These are phyloP conservation scores for Cucurbita maxima DNA, from an alignment of 306 rosid genomes.

Conservation along the genomic window DNA sequence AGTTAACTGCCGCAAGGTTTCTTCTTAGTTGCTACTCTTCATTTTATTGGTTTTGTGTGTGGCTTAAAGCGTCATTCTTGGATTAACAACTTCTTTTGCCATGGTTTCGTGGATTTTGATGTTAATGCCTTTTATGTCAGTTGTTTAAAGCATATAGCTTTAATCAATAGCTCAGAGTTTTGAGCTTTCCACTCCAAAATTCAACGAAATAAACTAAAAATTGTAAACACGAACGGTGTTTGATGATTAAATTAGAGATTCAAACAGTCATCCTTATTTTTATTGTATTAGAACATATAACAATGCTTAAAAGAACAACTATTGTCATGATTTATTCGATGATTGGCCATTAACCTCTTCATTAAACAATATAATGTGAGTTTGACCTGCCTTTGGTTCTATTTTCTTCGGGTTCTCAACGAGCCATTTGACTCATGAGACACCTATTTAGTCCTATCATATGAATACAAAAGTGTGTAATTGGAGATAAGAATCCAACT, in stretches of 20 bases:
- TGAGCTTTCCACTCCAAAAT: too few relatives aligned
- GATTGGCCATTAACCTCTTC: neutral
- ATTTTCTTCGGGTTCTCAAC: too few relatives aligned
- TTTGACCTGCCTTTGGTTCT: too few relatives aligned
- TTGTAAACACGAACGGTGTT: too few relatives aligned
- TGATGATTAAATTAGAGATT: too few relatives aligned
- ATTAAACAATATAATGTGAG: neutral
- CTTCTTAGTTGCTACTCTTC: neutral
- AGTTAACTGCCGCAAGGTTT: neutral
- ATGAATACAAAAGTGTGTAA: neutral
- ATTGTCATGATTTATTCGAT: neutral
- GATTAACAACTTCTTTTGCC: neutral
- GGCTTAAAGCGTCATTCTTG: neutral
- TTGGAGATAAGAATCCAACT: neutral
- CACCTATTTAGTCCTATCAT: too few relatives aligned
- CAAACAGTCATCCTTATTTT: too few relatives aligned
- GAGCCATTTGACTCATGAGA: too few relatives aligned
- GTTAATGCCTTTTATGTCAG: neutral
- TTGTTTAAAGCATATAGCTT: too few relatives aligned
- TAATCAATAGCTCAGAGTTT: too few relatives aligned
- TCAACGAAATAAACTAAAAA: too few relatives aligned
- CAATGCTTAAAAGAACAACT: neutral
- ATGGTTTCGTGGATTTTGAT: neutral
- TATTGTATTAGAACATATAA: too few relatives aligned
- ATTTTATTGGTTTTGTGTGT: neutral